Base-by-base conservation (phyloP, 106 monocot species). In the Narthecium ossifragum region DNA sequence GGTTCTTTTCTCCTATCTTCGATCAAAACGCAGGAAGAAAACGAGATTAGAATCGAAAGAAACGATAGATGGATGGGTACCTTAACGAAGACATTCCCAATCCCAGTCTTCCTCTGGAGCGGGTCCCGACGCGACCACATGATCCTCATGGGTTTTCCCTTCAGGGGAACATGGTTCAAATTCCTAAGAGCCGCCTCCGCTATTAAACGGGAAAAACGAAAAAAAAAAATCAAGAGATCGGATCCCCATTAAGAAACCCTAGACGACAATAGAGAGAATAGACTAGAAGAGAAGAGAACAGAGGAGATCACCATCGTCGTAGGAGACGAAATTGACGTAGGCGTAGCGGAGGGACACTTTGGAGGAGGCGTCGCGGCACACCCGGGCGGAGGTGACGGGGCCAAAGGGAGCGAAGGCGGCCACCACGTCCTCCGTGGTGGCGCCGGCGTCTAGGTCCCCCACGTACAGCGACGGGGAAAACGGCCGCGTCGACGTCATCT, bases 51-150 rank as follows among this genome's bases (percentile, higher is more conserved):
- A n/a, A n/a, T n/a, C n/a, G n/a, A n/a, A n/a, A n/a, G n/a, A n/a
- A n/a, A n/a, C n/a, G n/a, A n/a, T 14, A 20, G 49, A 24, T 49
- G 2, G 6, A 20, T 49, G 11, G 12, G 22, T 34, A 85, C 89
- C 89, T 81, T 85, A 0, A 89, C 85, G 54, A 78, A 89, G 57
- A 89, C 61, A 75, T 89, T 85, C 1, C 73, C 89, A 26, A 54
- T 33, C 1, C 66, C 84, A 17, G 23, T 63, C 49, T 70, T 85
- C 46, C 84, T 66, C 24, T 33, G 5, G 18, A 54, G 18, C 1
- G 78, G 71, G 28, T 85, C 60, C 8, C 77, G 64, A 25, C 62
- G 26, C 3, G 73, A 61, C 71, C 76, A 79, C 88, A 88, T 88
- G 51, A 88, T 80, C 69, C 88, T 55, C 64, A 88, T 84, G 4